Evolutionary conservation across 495 filamentous ascomycete species (phyloP).

Genomic region (Aspergillus campestris): DNA sequence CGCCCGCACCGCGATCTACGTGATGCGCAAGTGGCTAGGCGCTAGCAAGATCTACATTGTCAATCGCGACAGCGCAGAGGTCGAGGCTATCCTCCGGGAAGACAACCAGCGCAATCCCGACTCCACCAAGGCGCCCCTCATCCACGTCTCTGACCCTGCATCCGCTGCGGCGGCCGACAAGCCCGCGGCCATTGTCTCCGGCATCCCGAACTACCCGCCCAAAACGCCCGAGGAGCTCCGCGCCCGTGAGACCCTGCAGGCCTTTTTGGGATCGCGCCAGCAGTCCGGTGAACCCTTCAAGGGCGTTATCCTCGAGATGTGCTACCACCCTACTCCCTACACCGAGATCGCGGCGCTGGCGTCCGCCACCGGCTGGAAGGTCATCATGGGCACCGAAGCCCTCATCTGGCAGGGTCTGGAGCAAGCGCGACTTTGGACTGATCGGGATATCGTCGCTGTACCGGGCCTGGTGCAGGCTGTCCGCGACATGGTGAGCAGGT

Average conservation of each 20-base stretch:
- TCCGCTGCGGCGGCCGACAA: slow-evolving; percentile 48
- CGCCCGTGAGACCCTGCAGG: slow-evolving; percentile 47
- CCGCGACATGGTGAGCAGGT: slow-evolving; percentile 40
- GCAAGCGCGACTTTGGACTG: slow-evolving; percentile 59
- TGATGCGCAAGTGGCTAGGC: slow-evolving; percentile 55
- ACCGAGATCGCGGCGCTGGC: slow-evolving; percentile 54
- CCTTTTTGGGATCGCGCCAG: slow-evolving; percentile 35
- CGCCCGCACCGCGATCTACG: slow-evolving; percentile 60
- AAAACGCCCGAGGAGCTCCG: slow-evolving; percentile 48
- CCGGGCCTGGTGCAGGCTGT: slow-evolving; percentile 43
- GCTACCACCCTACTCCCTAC: slow-evolving; percentile 62
- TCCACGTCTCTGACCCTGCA: slow-evolving; percentile 46
- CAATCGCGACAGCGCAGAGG: slow-evolving; percentile 54
- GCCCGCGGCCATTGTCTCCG: slow-evolving; percentile 54
- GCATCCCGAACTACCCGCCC: slow-evolving; percentile 63
- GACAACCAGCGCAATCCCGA: slow-evolving; percentile 25
- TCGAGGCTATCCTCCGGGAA: slow-evolving; percentile 53
- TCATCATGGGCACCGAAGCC: slow-evolving; percentile 61
- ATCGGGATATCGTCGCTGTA: slow-evolving; percentile 41
- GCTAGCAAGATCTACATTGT: slow-evolving; percentile 62
- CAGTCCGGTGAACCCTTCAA: slow-evolving; percentile 33
- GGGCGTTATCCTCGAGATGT: slow-evolving; percentile 71
- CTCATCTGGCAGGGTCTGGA: slow-evolving; percentile 71
- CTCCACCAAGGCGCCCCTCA: slow-evolving; percentile 38
- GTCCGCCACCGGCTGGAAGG: slow-evolving; percentile 53